Base-by-base conservation (phyloP, 352 stramenopile genomes). In the Globisporangium paroecandrum region DNA sequence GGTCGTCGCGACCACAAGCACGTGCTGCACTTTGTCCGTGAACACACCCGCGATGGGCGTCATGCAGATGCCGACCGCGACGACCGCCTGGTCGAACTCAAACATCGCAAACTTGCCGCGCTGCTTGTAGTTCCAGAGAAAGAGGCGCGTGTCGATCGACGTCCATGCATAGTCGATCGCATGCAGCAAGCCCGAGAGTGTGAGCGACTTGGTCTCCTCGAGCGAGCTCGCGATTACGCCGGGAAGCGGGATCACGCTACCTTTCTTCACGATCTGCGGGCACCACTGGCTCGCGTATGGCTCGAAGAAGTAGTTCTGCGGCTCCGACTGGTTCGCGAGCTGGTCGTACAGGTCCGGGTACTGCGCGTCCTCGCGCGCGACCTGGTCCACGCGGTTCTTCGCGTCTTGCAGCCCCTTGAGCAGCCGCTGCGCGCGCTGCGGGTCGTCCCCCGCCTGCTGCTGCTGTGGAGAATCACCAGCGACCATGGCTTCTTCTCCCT, bases 1-100 rank as follows among this genome's bases (percentile, higher is more conserved):
- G 0, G 93, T 93, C 32, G 97, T 99, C 9, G 95, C 96, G 6
- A 99, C 90, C 36, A 98, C 91, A 18, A 99, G 75, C 69, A 97
- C 86, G 79, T 97, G 96, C 74, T 97, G 87, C 15, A 99, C 96
- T 65, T 90, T 89, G 46, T 96, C 74, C 9, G 89, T 95, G 71
- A 99, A 99, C 0, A 99, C 93, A 62, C 93, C 94, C 1, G 82
- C 38, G 29, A 91, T 90, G 0, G 97, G 97, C 46, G 70, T 70
- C 9, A 90, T 82, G 22, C 87, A 89, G 49, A 99, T 72, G 4
- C 89, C 95, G 20, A 99, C 96, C 18, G 88, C 88, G 6, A 98
- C 87, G 49, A 99, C 89, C 4, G 93, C 90, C 69, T 99, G 94
- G 62, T 96, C 85, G 65, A 93, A 94, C 64, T 93, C 79, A 70